Base-by-base conservation (phyloP, 2,329 filamentous ascomycete species). In the Curvularia spicifera region DNA sequence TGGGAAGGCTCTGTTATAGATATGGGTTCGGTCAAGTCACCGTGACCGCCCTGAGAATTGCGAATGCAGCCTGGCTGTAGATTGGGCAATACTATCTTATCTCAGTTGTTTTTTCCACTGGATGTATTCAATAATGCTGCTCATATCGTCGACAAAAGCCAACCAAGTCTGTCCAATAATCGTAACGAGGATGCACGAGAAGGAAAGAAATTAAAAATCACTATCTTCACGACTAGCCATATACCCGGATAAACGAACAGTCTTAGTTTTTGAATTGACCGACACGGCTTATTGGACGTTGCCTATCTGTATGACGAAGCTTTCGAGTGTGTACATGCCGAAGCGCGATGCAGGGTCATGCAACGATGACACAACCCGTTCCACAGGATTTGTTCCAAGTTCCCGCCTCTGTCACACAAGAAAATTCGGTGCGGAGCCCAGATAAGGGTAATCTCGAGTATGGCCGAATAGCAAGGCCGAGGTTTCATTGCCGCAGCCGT, bases 1-100 rank as follows among this genome's bases (percentile, higher is more conserved):
- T 26, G 70, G 69, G 7, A 65, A 65, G 54, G 56, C 56, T 5
- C 47, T 57, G 12, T 39, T 67, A 6, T 67, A 63, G 6, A 28
- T 29, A 8, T 6, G 13, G 8, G 5, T 39, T n/a, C 4, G 8
- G 15, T 43, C 37, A 26, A 13, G 13, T 12, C 13, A 35, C 13
- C 33, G 2, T 3, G 4, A 5, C 13, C 15, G 13, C 13, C 12
- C 1, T 5, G 13, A 31, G 8, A 13, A 12, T 31, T 31, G 29
- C 10, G 10, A 31, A 12, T 31, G 1, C 10, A 31, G 29, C 4
- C 9, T 31, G 29, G 29, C 29, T 31, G 9, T 1, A 12, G 9
- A 7, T 6, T 12, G 29, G 29, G 29, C 3, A 31, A 31, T 31
- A 31, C 10, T 31, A 31, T 31, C 10, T 31, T 31, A 31, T 31